phyloP scores from a whole-genome alignment of 2,329 filamentous ascomycete genomes.

The Pseudocercospora musae region DNA sequence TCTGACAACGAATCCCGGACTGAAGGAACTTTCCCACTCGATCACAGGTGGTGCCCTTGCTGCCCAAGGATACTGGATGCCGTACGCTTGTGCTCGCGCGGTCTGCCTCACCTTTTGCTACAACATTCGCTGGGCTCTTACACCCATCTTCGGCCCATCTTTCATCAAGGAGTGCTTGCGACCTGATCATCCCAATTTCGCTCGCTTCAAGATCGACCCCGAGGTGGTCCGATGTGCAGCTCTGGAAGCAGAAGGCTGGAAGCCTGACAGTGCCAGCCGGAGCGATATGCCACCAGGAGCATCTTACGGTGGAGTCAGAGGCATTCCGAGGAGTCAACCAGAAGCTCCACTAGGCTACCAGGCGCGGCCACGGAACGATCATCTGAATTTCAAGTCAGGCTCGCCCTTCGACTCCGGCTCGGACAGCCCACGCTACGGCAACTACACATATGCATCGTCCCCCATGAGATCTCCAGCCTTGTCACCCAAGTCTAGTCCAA shows the following conservation, averaged over 20 bases:
- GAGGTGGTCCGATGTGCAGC: slow-evolving; percentile 38
- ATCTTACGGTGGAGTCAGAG: slow-evolving; percentile 1
- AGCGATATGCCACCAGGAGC: slow-evolving; percentile 11
- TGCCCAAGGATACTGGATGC: slow-evolving; percentile 98
- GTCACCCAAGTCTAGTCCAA: slow-evolving; percentile 30
- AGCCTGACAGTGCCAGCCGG: slow-evolving; percentile 16
- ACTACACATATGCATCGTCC: slow-evolving; percentile 15
- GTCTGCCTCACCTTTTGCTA: slow-evolving; percentile 88
- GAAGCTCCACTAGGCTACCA: background rate
- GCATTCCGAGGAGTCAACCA: slow-evolving; percentile 12
- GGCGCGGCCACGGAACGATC: background rate
- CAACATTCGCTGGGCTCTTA: slow-evolving; percentile 76
- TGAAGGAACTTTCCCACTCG: slow-evolving; percentile 86
- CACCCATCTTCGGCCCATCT: slow-evolving; percentile 81
- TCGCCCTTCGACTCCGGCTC: slow-evolving; percentile 27
- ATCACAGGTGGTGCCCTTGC: slow-evolving; percentile 89
- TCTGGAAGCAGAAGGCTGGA: slow-evolving; percentile 40
- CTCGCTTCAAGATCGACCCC: slow-evolving; percentile 41
- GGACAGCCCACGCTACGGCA: slow-evolving; percentile 8
- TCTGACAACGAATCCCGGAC: slow-evolving; percentile 63
- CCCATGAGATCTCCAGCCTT: slow-evolving; percentile 24
- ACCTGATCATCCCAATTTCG: slow-evolving; percentile 60
- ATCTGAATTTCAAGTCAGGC: slow-evolving; percentile 22
- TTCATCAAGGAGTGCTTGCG: slow-evolving; percentile 71
- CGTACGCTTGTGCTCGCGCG: slow-evolving; percentile 78